Evolutionary conservation across 345 rosid species (phyloP), one percentile per base, ranked within the genome.

Genomic region (Adansonia digitata): DNA sequence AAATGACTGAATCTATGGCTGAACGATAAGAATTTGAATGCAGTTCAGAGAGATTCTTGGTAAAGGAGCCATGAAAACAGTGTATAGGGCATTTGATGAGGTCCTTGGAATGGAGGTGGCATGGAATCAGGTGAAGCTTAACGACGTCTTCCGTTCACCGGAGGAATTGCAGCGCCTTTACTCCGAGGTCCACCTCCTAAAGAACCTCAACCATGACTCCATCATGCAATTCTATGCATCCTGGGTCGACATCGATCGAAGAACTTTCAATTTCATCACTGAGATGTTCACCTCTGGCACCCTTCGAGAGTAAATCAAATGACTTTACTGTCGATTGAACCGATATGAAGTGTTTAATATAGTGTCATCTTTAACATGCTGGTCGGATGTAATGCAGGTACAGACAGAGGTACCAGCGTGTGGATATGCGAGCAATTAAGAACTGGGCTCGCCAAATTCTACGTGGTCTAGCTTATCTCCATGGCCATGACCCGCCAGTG

Each of bases 261-360:
- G 89, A 78, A 91, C 94, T 34, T 93, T 95, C 81, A 95, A 95
- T 83, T 91, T 95, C 87, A 93, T 95, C 80, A 93, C 97, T 12
- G 99, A 95, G 79, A 81, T 95, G 71, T 89, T 93, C 87, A 91
- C 99, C 48, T 95, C 99, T 31, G 99, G 99, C 81, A 89, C 93
- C 74, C 89, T 91, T 60, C 85, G 98, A 84, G 86, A 86, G 98
- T 91, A 85, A 27, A 24, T 64, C 10, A 66, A 1, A 40, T 63
- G 40, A 61, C 24, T 39, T 29, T 66, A 20, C 69, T 2, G 5
- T 63, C 69, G 11, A 13, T 45, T 46, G 31, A 31, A 45, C 37
- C 5, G 51, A 45, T n/a, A n/a, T n/a, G n/a, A n/a, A n/a, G n/a
- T 71, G 53, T 49, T 40, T 11, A n/a, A n/a, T n/a, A n/a, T 75